phyloP scores from a whole-genome alignment of 225 moss, liverwort and hornwort genomes.

The Anthoceros angustus region DNA sequence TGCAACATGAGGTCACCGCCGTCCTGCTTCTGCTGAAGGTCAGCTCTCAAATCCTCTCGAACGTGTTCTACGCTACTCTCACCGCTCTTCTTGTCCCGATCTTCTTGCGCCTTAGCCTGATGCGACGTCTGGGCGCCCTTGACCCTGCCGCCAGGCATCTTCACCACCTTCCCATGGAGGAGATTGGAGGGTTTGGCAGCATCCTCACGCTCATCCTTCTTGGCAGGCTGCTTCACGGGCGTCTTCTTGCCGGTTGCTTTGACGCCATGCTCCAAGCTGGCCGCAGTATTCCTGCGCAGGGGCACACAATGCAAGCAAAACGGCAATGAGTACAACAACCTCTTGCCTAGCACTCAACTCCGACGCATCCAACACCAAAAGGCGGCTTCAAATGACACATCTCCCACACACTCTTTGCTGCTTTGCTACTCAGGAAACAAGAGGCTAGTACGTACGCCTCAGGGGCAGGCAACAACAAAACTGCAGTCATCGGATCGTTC shows the following conservation, averaged over 20 bases:
- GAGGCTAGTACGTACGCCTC: not conserved
- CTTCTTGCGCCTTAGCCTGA: constrained; percentile 48
- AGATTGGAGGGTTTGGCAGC: not conserved
- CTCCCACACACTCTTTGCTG: not conserved
- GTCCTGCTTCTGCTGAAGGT: constrained; percentile 34
- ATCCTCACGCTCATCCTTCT: not conserved
- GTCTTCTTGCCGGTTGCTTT: constrained; percentile 2
- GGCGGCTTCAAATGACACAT: not conserved
- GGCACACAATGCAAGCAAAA: not conserved
- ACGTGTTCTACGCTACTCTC: constrained; percentile 56
- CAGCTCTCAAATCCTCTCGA: constrained; percentile 31
- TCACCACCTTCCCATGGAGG: constrained; percentile 13
- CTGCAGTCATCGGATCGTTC: not conserved
- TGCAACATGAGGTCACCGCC: constrained; percentile 75
- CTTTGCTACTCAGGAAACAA: not conserved
- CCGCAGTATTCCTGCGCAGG: not conserved
- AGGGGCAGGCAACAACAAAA: not conserved
- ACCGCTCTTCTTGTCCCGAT: constrained; percentile 30
- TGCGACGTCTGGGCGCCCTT: constrained; percentile 36
- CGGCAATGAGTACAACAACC: not conserved
- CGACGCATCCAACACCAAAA: not conserved
- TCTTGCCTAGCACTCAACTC: not conserved
- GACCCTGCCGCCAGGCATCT: constrained; percentile 76
- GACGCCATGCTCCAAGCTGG: not conserved
- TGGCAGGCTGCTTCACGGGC: not conserved